These are phyloP conservation scores for Mortierella sp. DNA, from an alignment of 371 early-diverging fungal genomes.

Conservation along the genomic window DNA sequence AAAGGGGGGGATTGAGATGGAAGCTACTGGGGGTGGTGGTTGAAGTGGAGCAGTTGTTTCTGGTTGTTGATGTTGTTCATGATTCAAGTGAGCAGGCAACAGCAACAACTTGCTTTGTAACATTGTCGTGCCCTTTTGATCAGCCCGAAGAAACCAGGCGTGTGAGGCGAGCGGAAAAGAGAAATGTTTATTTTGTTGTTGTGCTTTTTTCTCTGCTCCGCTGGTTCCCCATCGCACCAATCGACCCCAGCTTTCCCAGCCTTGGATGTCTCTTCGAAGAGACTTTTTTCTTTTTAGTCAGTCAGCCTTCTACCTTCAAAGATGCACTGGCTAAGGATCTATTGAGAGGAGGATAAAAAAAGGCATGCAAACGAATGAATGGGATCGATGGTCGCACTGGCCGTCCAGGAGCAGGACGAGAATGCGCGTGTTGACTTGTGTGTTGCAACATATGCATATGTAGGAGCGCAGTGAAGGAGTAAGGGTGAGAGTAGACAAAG, in stretches of 20 bases:
- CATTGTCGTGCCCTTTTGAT: background rate
- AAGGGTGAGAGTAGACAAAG: background rate
- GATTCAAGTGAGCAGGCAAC: background rate
- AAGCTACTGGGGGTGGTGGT: background rate
- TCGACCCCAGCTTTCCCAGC: constrained; percentile 12
- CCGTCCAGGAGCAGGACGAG: background rate
- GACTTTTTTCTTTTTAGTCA: background rate
- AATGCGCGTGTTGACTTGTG: background rate
- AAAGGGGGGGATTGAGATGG: background rate
- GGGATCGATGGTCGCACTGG: background rate
- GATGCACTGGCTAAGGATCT: background rate
- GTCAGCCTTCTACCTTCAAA: background rate
- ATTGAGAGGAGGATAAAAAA: background rate
- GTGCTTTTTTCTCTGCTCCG: background rate
- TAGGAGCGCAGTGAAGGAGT: background rate
- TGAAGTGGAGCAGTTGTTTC: background rate
- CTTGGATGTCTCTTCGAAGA: background rate
- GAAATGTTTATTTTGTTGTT: constrained; percentile 7
- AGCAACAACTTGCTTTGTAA: background rate
- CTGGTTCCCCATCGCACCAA: constrained; percentile 9
- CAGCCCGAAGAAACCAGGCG: too few species aligned
- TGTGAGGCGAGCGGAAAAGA: background rate
- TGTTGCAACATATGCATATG: background rate
- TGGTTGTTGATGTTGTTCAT: background rate
- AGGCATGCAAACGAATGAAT: too few species aligned